Base-by-base conservation (phyloP, 2,329 filamentous ascomycete genomes). In the Aspergillus sp. region DNA sequence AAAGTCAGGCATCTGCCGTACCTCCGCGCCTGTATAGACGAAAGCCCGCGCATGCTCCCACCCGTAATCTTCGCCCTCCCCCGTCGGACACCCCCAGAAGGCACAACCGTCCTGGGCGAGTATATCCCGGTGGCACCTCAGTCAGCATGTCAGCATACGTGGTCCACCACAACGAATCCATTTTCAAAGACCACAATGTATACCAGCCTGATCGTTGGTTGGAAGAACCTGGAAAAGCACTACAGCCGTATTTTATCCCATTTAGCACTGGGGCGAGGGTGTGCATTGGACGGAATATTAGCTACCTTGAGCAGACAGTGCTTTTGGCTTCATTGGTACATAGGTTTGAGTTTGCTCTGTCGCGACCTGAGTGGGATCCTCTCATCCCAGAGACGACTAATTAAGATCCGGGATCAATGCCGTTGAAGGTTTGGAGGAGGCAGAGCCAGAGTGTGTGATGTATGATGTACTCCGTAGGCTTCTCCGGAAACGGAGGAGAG, bases 1-100 rank as follows among this genome's bases (percentile, higher is more conserved):
- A 74, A 73, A 43, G 65, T 76, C 46, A 70, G 71, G 48, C 61
- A 75, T 47, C 61, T 77, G 0, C 73, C 74, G 0, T 78, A 75
- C 53, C 69, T 79, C 3, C 67, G 69, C 12, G 75, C 72, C 1
- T 75, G 69, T 50, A 58, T 77, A n/a, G 73, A 78, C 48, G 76
- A 78, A 52, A 61, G 65, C 1, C 50, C 76, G 4, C 66, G 73
- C 0, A 46, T 76, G 1, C 61, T 57, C 17, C 70, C 71, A 1
- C 71, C 72, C 0, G 69, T 64, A 0, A 59, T 68, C 0, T 61
- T 65, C 15, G 66, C 66, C 0, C 61, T 76, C 3, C 62, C 67
- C 1, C 66, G 74, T 4, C 56, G 63, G 27, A 75, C 72, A 0
- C 73, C 73, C 0, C 53, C 63, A 0, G 69, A 72, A 45, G 74